Percentiles rank a stretch among this genome's conserved stretches.
Conservation (phyloP, 768 basidiomycete genomes). For the Hebeloma cylindrosporum region DNA sequence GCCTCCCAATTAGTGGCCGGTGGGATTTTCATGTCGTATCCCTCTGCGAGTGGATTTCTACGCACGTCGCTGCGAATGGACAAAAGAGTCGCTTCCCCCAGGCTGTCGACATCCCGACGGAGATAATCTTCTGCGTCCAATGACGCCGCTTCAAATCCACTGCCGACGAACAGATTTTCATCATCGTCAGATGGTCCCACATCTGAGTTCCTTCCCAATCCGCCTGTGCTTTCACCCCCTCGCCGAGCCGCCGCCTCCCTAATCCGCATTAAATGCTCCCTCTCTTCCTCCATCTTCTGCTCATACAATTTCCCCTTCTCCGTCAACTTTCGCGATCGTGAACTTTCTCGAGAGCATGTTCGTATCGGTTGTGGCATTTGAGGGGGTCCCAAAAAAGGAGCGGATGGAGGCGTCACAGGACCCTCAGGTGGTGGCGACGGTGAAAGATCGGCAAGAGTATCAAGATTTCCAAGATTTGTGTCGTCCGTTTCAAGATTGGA, state of each 20-base stretch:
- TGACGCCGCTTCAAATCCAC: slow-evolving; percentile 2
- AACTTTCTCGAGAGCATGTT: too few relatives aligned
- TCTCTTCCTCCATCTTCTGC: not conserved
- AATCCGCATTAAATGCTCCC: not conserved
- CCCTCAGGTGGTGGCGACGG: too few relatives aligned
- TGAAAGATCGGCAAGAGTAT: not conserved
- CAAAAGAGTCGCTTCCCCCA: slow-evolving; percentile 2
- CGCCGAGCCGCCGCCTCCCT: not conserved
- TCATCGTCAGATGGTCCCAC: too few relatives aligned
- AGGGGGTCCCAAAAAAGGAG: too few relatives aligned
- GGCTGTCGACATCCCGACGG: slow-evolving; percentile 5
- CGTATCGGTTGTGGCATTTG: too few relatives aligned
- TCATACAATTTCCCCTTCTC: not conserved
- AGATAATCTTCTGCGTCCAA: slow-evolving; percentile 12
- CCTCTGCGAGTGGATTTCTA: not conserved
- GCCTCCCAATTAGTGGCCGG: slow-evolving; percentile 13
- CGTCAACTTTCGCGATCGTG: not conserved
- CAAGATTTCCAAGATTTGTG: too few relatives aligned
- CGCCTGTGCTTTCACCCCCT: too few relatives aligned
- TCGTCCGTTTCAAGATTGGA: not conserved
- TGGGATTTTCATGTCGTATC: slow-evolving; percentile 9
- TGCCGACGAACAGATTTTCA: not conserved
- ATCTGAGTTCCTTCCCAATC: not conserved
- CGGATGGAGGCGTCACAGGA: too few relatives aligned
- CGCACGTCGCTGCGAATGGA: slow-evolving; percentile 8